Conservation (phyloP, 2,329 filamentous ascomycete species). For the Parastagonospora nodorum region DNA sequence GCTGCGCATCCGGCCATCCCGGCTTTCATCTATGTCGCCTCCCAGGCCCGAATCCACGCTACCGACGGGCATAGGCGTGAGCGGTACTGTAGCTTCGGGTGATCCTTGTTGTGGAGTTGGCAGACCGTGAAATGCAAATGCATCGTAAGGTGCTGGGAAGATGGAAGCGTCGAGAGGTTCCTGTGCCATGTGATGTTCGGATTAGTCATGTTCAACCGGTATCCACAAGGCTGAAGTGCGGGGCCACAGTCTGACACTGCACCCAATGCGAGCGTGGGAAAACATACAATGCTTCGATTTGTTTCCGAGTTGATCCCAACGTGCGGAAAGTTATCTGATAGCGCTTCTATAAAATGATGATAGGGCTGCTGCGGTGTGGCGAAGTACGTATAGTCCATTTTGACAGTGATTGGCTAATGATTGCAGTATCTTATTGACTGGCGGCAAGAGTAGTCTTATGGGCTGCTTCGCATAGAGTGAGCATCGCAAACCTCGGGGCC, state of each 20-base stretch:
- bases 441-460: not conserved
- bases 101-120: conserved; percentile 38
- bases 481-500: not conserved
- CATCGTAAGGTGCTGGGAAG: conserved; percentile 35
- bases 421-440: not conserved
- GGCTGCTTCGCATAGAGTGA: not conserved
- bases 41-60: conserved; percentile 52
- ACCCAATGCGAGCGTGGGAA: conserved; percentile 6
- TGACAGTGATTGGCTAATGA: conserved; percentile 1
- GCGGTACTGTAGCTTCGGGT: conserved; percentile 32
- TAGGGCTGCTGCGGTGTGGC: conserved; percentile 52
- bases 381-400: conserved; percentile 65
- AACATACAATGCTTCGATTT: conserved; percentile 40
- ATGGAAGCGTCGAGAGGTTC: conserved; percentile 52
- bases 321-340: conserved; percentile 42
- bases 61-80: conserved; percentile 41
- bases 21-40: conserved; percentile 45
- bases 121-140: conserved; percentile 34
- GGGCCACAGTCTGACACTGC: conserved; percentile 6
- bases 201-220: conserved; percentile 25
- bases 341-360: conserved; percentile 53
- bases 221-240: conserved; percentile 10
- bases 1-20: conserved; percentile 41
- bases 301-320: conserved; percentile 45
- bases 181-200: conserved; percentile 24